A percentile compares a stretch with the other conserved stretches of the same genome.
These are phyloP conservation scores for Phialemonium atrogriseum DNA, from an alignment of 2,329 filamentous ascomycete species.

Conservation along the genomic window DNA sequence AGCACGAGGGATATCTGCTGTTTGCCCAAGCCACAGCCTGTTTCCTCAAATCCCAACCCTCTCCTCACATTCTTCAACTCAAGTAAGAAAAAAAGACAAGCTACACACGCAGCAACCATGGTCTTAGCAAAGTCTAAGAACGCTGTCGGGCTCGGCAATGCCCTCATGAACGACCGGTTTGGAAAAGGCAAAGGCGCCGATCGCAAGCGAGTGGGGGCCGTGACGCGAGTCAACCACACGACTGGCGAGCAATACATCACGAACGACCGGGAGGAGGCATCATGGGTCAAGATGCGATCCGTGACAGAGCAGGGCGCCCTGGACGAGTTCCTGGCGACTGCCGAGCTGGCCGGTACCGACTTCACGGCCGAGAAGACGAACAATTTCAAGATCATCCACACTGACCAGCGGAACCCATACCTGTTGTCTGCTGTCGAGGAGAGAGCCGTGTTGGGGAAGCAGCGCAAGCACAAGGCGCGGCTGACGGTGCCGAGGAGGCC, in stretches of 20 bases:
- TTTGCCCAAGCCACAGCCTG: neutral
- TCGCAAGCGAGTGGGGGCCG: conserved; percentile 58
- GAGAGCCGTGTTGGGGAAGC: conserved; percentile 67
- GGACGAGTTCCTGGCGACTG: conserved; percentile 93
- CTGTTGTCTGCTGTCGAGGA: conserved; percentile 81
- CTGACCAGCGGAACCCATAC: conserved; percentile 92
- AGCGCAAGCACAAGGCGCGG: conserved; percentile 67
- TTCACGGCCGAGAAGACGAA: conserved; percentile 99
- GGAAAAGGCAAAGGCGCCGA: conserved; percentile 83
- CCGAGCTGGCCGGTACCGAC: conserved; percentile 94
- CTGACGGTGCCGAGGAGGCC: conserved; percentile 87
- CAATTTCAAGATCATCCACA: conserved; percentile 97
- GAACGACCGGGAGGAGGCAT: conserved; percentile 81
- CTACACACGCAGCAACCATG: conserved; percentile 34
- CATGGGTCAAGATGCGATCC: conserved; percentile 99
- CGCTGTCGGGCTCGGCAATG: conserved; percentile 87
- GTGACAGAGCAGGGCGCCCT: conserved; percentile 94
- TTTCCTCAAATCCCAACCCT: too few species aligned
- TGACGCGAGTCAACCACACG: conserved; percentile 63
- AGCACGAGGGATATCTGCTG: neutral
- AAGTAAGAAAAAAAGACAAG: neutral
- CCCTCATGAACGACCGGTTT: conserved; percentile 98
- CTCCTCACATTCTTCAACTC: neutral
- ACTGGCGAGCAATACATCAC: conserved; percentile 89
- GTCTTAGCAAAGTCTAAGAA: conserved; percentile 84